Evolutionary conservation across 768 basidiomycete species (phyloP).

Genomic region (Mycena amicta): DNA sequence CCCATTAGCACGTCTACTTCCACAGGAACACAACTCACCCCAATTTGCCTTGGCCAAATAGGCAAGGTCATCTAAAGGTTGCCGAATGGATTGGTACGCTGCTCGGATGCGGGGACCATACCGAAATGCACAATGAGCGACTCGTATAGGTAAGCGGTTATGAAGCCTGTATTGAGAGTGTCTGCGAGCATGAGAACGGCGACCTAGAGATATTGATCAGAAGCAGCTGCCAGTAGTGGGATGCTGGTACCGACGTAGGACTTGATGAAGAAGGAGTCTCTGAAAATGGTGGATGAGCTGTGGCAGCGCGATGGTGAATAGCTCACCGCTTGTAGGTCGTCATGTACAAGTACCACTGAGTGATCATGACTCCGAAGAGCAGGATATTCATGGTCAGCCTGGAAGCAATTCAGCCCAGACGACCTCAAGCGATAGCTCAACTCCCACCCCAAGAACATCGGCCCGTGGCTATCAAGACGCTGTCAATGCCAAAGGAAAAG

Average conservation of each 20-base stretch:
- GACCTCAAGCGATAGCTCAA: not conserved
- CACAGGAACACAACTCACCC: constrained; percentile 30
- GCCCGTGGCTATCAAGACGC: constrained; percentile 10
- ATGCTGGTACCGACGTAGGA: constrained; percentile 15
- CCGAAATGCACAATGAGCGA: constrained; percentile 41
- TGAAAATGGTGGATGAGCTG: constrained; percentile 3
- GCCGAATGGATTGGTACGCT: no score
- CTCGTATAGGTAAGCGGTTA: constrained; percentile 37
- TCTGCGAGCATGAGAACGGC: constrained; percentile 38
- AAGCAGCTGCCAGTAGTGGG: not conserved
- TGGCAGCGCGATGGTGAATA: not conserved
- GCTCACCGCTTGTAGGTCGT: constrained; percentile 24
- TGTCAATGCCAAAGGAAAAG: not conserved
- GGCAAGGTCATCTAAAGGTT: constrained; percentile 25
- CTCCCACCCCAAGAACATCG: constrained; percentile 15
- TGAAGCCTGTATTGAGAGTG: constrained; percentile 40
- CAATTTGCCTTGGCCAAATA: constrained; percentile 29
- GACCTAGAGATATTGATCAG: constrained; percentile 31
- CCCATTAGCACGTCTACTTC: no score
- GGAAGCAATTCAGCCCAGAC: not conserved
- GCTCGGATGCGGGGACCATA: no score
- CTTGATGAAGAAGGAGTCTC: constrained; percentile 21
- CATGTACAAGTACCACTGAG: constrained; percentile 25
- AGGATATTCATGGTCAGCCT: constrained; percentile 23
- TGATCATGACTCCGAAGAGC: constrained; percentile 27